These are phyloP conservation scores for Isabelozyma rhagii DNA, from an alignment of 805 yeast species.

Conservation along the genomic window DNA sequence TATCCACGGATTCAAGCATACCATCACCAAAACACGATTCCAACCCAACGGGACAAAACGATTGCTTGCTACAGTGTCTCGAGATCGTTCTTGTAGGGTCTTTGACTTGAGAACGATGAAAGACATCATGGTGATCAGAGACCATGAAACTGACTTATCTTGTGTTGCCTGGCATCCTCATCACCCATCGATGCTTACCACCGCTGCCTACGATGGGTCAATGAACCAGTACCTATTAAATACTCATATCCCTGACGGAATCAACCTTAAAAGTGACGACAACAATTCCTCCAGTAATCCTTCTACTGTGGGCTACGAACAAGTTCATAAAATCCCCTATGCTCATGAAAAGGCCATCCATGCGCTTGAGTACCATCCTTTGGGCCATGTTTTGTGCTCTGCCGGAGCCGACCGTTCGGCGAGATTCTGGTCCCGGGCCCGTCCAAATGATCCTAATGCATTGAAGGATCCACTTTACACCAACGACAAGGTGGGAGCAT, in stretches of 20 bases:
- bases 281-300: constrained; percentile 22
- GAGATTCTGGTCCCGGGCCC: constrained; percentile 89
- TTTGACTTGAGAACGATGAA: constrained; percentile 87
- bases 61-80: constrained; percentile 78
- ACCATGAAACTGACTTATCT: constrained; percentile 80
- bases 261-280: constrained; percentile 10
- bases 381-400: constrained; percentile 86
- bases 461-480: constrained; percentile 82
- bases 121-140: constrained; percentile 68
- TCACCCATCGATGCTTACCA: constrained; percentile 72
- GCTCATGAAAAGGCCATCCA: constrained; percentile 95
- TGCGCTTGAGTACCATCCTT: constrained; percentile 86
- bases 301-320: constrained; percentile 19
- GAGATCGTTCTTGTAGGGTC: constrained; percentile 84
- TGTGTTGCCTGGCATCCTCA: constrained; percentile 91
- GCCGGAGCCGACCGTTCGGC: constrained; percentile 94
- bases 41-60: constrained; percentile 77
- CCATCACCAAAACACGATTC: constrained; percentile 80
- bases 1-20: constrained; percentile 88
- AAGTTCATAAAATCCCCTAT: constrained; percentile 69
- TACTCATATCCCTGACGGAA: constrained; percentile 37
- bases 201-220: constrained; percentile 90
- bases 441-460: constrained; percentile 84
- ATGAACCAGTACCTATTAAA: constrained; percentile 73
- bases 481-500: constrained; percentile 44